Evolutionary conservation across 345 rosid genomes (phyloP).

Genomic region (Hibiscus mutabilis): DNA sequence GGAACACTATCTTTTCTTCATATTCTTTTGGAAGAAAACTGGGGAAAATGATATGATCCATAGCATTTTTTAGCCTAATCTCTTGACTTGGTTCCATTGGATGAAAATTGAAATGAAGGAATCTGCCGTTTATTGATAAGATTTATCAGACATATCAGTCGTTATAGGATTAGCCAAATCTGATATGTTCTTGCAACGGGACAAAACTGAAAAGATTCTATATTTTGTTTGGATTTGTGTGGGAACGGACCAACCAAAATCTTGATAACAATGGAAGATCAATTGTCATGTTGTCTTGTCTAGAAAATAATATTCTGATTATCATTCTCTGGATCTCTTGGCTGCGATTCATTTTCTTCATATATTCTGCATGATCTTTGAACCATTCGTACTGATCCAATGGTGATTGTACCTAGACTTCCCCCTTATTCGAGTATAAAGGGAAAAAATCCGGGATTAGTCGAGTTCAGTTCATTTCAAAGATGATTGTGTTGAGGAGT

Average conservation of each 20-base stretch:
- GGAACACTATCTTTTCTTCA: neutral
- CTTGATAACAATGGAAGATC: neutral
- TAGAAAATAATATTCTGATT: neutral
- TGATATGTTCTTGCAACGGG: neutral
- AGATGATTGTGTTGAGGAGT: no score
- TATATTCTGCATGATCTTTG: no score
- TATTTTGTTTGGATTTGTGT: neutral
- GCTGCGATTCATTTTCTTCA: neutral
- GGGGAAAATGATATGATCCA: neutral
- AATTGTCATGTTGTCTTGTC: neutral
- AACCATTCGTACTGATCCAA: no score
- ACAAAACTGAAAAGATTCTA: neutral
- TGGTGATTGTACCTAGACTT: no score
- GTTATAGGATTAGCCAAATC: neutral
- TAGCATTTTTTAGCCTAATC: neutral
- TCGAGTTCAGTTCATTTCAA: no score
- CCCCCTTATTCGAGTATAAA: no score
- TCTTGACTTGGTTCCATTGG: neutral
- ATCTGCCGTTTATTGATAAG: neutral
- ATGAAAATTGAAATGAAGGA: neutral
- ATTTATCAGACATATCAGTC: neutral
- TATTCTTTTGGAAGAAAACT: neutral
- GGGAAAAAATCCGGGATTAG: no score
- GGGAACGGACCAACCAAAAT: conserved; percentile 2
- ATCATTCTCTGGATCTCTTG: neutral